A percentile compares a stretch with the other conserved stretches of the same genome.
These are phyloP conservation scores for Neurospora sp. DNA, from an alignment of 495 filamentous ascomycete species.

Conservation along the genomic window DNA sequence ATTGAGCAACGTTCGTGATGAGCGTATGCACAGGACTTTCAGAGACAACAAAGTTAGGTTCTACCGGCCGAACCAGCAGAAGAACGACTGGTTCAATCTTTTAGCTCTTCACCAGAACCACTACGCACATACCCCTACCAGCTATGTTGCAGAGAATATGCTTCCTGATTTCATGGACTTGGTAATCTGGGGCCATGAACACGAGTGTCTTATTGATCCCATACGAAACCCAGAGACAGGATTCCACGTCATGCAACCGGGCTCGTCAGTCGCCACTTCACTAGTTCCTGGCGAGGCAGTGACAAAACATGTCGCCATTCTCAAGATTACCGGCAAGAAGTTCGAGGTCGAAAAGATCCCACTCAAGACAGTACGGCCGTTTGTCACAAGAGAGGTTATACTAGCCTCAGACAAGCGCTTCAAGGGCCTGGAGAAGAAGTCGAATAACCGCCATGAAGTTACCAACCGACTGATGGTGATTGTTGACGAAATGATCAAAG, in stretches of 20 bases:
- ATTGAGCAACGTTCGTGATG: conserved; percentile 92
- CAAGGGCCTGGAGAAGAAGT: conserved; percentile 64
- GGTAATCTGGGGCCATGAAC: conserved; percentile 95
- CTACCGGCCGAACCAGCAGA: conserved; percentile 73
- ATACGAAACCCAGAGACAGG: conserved; percentile 69
- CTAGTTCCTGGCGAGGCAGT: conserved; percentile 84
- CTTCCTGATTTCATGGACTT: conserved; percentile 87
- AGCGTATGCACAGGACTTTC: conserved; percentile 88
- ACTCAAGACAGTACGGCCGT: conserved; percentile 82
- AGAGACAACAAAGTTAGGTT: conserved; percentile 89
- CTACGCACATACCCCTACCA: conserved; percentile 77
- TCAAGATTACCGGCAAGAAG: conserved; percentile 72
- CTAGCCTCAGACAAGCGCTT: conserved; percentile 68
- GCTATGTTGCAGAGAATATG: conserved; percentile 89
- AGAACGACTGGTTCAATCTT: conserved; percentile 91
- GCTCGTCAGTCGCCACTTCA: conserved; percentile 91
- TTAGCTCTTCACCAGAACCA: conserved; percentile 97
- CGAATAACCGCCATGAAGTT: conserved; percentile 71
- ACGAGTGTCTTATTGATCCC: conserved; percentile 90
- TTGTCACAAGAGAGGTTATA: conserved; percentile 75
- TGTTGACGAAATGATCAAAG: conserved; percentile 75
- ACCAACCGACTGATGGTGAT: conserved; percentile 65
- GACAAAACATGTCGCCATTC: conserved; percentile 77
- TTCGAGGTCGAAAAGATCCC: conserved; percentile 75
- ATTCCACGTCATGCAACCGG: conserved; percentile 95